These are phyloP conservation scores for Hymenoscyphus albidus DNA, from an alignment of 2,329 filamentous ascomycete genomes.

Conservation along the genomic window DNA sequence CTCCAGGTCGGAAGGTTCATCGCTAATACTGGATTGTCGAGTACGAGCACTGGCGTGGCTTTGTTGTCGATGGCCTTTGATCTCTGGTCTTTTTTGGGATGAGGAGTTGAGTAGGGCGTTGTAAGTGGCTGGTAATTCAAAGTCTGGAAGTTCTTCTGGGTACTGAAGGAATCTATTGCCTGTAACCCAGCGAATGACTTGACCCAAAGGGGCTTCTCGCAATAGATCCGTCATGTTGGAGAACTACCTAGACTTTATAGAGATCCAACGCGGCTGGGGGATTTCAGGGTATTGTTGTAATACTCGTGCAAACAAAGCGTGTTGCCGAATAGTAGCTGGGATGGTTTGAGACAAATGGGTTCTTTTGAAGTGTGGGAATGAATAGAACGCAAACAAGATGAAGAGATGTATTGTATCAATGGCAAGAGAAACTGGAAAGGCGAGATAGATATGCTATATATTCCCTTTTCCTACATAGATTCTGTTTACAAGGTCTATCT, in stretches of 20 bases:
- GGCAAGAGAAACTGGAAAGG: not conserved
- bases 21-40: slow-evolving; percentile 17
- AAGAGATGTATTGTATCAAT: not conserved
- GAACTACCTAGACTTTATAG: not conserved
- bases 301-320: not conserved
- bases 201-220: slow-evolving; percentile 55
- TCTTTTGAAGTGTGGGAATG: not conserved
- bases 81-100: slow-evolving; percentile 10
- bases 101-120: slow-evolving; percentile 29
- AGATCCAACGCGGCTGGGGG: not conserved
- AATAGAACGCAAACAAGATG: not conserved
- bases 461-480: not conserved
- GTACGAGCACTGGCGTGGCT: slow-evolving; percentile 5
- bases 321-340: not conserved
- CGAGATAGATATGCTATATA: not conserved
- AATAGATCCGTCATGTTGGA: slow-evolving; percentile 36
- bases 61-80: not conserved
- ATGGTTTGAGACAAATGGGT: not conserved
- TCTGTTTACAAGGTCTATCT: not conserved
- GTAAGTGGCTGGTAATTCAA: slow-evolving; percentile 46
- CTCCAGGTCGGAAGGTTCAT: slow-evolving; percentile 21
- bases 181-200: slow-evolving; percentile 53
- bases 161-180: slow-evolving; percentile 52
- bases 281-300: not conserved
- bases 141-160: slow-evolving; percentile 55